Evolutionary conservation across 2,329 filamentous ascomycete genomes (phyloP), one percentile per base, ranked within the genome.

Genomic region (Pseudopyrenochaeta lycopersici): DNA sequence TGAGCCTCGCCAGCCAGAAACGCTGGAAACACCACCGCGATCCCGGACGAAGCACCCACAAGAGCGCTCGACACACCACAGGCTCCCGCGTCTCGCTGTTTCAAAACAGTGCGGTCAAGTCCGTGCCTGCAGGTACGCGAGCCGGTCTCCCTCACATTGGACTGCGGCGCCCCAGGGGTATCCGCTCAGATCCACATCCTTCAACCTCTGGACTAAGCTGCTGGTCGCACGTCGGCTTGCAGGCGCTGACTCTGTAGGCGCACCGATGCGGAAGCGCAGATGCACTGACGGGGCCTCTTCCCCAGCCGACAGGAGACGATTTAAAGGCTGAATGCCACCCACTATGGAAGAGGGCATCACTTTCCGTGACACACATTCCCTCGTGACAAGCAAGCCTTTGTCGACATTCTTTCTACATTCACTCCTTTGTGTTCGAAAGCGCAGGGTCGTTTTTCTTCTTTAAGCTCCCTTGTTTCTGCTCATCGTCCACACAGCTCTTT

Each of bases 381-480:
- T 61, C 56, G 52, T 62, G 62, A 68, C 66, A 68, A 67, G 68
- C 69, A 60, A 72, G 69, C 60, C 66, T 68, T 71, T 51, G 58
- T 67, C 61, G 36, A 64, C 52, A 56, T 67, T 67, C 69, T 63
- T 70, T 74, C 63, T 62, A 59, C 48, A 46, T 66, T 69, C 63
- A 66, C 50, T 69, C 59, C 29, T 60, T 64, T 67, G 50, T 63
- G 54, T 59, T 50, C 58, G 52, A 52, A 63, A 68, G 61, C 69
- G 70, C 71, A 59, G 66, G 70, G 51, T 48, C 70, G 71, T 62
- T 65, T 66, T 61, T 58, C 60, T 64, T 64, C 54, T 69, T 68
- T 62, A 32, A 60, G 43, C 52, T 45, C 54, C 58, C 50, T 58
- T 56, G 50, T 63, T 64, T 41, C 59, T 63, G 43, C 46, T 49